These are phyloP conservation scores for Eimeria sp. DNA, from an alignment of 169 alveolate species.

Conservation along the genomic window DNA sequence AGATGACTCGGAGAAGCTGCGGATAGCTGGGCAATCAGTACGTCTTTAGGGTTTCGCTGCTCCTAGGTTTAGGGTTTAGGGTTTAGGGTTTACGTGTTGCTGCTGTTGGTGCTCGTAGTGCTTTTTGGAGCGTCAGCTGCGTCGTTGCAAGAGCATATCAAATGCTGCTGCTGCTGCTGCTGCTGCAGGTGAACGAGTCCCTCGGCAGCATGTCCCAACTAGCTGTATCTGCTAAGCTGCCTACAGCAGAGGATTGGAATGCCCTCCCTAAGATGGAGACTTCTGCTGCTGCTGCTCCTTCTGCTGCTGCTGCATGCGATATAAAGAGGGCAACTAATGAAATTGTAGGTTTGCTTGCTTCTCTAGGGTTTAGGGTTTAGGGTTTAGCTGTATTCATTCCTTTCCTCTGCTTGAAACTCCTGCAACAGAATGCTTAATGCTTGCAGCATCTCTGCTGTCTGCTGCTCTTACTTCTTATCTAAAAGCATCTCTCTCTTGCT, in stretches of 20 bases:
- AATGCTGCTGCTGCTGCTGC: conserved; percentile 60
- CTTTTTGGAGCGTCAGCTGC: neutral
- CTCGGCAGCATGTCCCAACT: conserved; percentile 47
- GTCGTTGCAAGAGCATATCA: neutral
- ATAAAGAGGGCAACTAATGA: conserved; percentile 17
- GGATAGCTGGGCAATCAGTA: conserved; percentile 48
- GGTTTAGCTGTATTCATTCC: too few relatives aligned
- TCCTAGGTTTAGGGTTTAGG: neutral
- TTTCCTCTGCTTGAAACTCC: too few relatives aligned
- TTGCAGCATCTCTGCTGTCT: too few relatives aligned
- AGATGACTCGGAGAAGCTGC: conserved; percentile 52
- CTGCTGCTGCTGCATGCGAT: conserved; percentile 50
- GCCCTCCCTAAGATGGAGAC: conserved; percentile 47
- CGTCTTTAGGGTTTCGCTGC: conserved; percentile 14
- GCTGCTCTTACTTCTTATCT: too few relatives aligned
- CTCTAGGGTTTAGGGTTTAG: neutral
- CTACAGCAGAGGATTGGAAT: conserved; percentile 35
- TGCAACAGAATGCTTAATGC: too few relatives aligned
- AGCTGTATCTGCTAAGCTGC: conserved; percentile 40
- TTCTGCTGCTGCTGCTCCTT: conserved; percentile 29
- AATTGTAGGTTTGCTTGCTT: neutral
- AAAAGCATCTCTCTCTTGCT: too few relatives aligned
- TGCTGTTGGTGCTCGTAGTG: conserved; percentile 17
- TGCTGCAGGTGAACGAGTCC: conserved; percentile 40
- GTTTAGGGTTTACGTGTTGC: neutral